A percentile compares a stretch with the other conserved stretches of the same genome.
Conservation (phyloP, 1,284 basidiomycete species). For the Fomitopsis pinicola region DNA sequence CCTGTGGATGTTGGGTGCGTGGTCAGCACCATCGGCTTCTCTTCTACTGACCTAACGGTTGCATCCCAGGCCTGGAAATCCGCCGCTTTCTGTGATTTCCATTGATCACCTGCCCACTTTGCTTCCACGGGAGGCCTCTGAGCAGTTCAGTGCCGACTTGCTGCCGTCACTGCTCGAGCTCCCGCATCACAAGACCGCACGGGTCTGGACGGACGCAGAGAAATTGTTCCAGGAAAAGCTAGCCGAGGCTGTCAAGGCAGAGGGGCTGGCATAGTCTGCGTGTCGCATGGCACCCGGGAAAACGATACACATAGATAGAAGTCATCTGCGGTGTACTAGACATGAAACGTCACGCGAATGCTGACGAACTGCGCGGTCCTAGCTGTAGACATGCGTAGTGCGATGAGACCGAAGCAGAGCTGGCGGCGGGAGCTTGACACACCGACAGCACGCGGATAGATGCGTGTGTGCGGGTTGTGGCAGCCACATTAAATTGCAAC, state of each 20-base stretch:
- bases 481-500: background rate
- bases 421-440: background rate
- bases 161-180: conserved; percentile 84
- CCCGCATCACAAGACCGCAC: conserved; percentile 60
- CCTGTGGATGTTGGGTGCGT: conserved; percentile 77
- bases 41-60: conserved; percentile 5
- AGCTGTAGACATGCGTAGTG: background rate
- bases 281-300: background rate
- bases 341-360: background rate
- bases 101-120: conserved; percentile 98
- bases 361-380: background rate
- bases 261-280: conserved; percentile 21
- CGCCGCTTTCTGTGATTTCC: conserved; percentile 82
- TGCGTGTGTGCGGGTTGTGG: background rate
- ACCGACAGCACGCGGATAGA: background rate
- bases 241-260: conserved; percentile 51
- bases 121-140: conserved; percentile 92
- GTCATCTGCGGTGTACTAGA: background rate
- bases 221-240: conserved; percentile 82
- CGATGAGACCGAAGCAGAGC: background rate
- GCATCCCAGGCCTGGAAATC: conserved; percentile 46
- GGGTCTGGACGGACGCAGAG: conserved; percentile 92
- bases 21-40: background rate
- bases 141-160: conserved; percentile 92
- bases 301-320: background rate